These are phyloP conservation scores for Blastomyces gilchristii DNA, from an alignment of 2,329 filamentous ascomycete species.

Conservation along the genomic window DNA sequence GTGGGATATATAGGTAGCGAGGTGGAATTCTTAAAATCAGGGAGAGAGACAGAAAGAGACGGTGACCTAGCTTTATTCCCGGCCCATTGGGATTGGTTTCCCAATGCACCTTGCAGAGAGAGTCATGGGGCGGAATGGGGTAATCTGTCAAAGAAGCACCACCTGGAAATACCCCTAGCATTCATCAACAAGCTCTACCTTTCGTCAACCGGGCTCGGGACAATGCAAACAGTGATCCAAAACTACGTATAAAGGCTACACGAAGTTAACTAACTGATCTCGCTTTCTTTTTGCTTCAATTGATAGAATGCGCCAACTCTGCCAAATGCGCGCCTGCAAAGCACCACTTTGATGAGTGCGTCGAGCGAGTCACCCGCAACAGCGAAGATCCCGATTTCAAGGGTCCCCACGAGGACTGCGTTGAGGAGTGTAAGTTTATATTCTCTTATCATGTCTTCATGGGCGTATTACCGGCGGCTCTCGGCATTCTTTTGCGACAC, in stretches of 20 bases:
- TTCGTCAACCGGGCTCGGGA: not conserved
- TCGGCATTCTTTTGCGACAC: slow-evolving; percentile 3
- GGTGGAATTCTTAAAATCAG: not conserved
- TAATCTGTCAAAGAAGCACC: not conserved
- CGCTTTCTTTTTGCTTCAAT: not conserved
- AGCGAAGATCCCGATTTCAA: slow-evolving; percentile 60
- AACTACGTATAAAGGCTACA: not conserved
- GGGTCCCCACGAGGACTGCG: slow-evolving; percentile 81
- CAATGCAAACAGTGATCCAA: not conserved
- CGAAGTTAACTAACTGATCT: not conserved
- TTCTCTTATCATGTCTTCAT: not conserved
- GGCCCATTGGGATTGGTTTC: not conserved
- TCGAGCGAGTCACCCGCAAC: slow-evolving; percentile 72
- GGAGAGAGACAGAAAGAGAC: not conserved
- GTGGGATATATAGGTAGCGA: not conserved
- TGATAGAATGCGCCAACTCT: slow-evolving; percentile 75
- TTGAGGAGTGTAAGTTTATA: slow-evolving; percentile 84
- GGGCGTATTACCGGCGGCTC: not conserved
- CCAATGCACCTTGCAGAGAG: not conserved
- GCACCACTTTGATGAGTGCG: slow-evolving; percentile 98
- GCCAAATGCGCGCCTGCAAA: slow-evolving; percentile 76
- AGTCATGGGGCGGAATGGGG: not conserved
- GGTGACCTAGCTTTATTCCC: not conserved
- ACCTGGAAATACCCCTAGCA: not conserved
- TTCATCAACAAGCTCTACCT: not conserved